Percentiles rank a stretch among this genome's conserved stretches.
Evolutionary conservation across 2,329 filamentous ascomycete genomes (phyloP).

Genomic region (Penicillium brevicompactum): DNA sequence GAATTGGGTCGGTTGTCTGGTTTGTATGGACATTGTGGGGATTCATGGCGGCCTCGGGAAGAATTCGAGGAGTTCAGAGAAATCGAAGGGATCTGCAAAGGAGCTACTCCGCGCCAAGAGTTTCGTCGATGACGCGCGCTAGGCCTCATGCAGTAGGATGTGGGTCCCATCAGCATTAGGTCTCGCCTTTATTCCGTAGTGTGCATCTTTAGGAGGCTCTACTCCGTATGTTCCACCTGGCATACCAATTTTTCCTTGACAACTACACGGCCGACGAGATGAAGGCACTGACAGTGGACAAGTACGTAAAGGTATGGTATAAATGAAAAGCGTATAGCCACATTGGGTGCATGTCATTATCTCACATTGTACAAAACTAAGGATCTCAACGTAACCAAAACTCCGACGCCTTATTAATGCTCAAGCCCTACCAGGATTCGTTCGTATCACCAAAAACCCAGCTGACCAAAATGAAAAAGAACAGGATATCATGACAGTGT

Average conservation of each 20-base stretch:
- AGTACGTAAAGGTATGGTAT: too few relatives aligned
- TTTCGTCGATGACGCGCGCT: slow-evolving; percentile 5
- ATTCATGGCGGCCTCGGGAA: slow-evolving; percentile 9
- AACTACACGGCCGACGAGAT: too few relatives aligned
- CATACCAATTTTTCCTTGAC: too few relatives aligned
- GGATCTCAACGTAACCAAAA: neutral
- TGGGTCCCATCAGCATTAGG: too few relatives aligned
- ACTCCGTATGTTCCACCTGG: too few relatives aligned
- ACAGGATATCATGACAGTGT: neutral
- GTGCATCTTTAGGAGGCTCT: too few relatives aligned
- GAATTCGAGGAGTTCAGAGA: slow-evolving; percentile 2
- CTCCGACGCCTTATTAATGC: slow-evolving; percentile 11
- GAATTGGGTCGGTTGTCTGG: slow-evolving; percentile 3
- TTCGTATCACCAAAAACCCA: neutral
- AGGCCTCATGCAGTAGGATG: neutral
- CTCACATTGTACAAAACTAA: slow-evolving; percentile 7
- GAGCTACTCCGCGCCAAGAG: slow-evolving; percentile 28
- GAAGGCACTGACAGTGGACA: too few relatives aligned
- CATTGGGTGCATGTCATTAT: neutral
- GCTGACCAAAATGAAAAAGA: neutral
- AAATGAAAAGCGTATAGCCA: too few relatives aligned
- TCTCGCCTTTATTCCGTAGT: too few relatives aligned
- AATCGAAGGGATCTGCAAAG: slow-evolving; percentile 20
- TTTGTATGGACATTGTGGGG: neutral
- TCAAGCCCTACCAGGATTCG: neutral